These are phyloP conservation scores for Solanum piurae DNA, from an alignment of 257 asterid species.

Conservation along the genomic window DNA sequence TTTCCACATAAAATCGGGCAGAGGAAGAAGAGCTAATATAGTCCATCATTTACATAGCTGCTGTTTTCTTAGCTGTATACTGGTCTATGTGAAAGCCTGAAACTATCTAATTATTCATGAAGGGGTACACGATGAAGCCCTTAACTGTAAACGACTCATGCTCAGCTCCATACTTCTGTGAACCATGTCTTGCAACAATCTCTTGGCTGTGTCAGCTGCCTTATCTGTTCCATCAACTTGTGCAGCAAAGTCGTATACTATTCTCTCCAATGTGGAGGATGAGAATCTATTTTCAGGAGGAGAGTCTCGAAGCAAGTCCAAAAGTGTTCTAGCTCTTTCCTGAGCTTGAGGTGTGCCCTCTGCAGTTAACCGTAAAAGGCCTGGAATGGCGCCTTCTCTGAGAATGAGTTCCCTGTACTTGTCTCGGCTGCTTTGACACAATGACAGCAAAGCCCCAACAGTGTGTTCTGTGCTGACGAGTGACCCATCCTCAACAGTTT, in stretches of 20 bases:
- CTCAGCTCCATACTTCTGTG: conserved; percentile 59
- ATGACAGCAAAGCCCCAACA: conserved; percentile 54
- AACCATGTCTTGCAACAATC: conserved; percentile 55
- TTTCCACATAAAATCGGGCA: neutral
- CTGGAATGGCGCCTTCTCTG: conserved; percentile 82
- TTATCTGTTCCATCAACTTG: conserved; percentile 57
- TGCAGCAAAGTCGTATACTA: conserved; percentile 64
- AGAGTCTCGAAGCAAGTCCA: conserved; percentile 65
- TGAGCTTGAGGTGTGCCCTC: conserved; percentile 73
- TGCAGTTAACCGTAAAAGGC: conserved; percentile 72
- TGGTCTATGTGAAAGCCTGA: neutral
- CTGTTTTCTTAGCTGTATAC: neutral
- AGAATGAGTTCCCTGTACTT: conserved; percentile 73
- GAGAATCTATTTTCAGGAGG: conserved; percentile 40
- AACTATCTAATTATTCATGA: neutral
- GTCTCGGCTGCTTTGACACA: conserved; percentile 62
- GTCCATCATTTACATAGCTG: neutral
- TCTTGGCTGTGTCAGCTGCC: conserved; percentile 78
- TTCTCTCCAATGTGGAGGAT: conserved; percentile 58
- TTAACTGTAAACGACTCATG: conserved; percentile 20
- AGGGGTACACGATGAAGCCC: conserved; percentile 26
- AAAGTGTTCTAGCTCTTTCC: conserved; percentile 55
- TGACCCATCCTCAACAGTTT: conserved; percentile 85
- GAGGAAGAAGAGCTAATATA: neutral
- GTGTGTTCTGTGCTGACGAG: conserved; percentile 65